Base-by-base conservation (phyloP, 2,329 filamentous ascomycete species). In the Fusarium siculi region DNA sequence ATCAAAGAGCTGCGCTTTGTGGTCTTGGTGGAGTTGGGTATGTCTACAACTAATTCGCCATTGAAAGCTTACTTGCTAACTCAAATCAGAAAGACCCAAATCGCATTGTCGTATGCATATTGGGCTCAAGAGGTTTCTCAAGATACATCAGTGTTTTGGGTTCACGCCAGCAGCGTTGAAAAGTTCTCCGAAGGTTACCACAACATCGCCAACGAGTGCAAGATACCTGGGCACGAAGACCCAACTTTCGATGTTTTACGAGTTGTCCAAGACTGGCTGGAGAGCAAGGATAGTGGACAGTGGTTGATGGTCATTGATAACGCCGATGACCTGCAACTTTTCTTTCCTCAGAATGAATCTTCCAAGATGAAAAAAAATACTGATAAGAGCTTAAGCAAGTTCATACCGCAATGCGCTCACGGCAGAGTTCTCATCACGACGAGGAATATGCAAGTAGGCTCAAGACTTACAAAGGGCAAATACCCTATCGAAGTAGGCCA, bases 381-480 rank as follows among this genome's bases (percentile, higher is more conserved):
- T 0, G 47, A 44, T 0, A 55, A 40, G 1, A 40, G 11, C 9
- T 4, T 66, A 5, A 3, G 3, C 0, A n/a, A 52, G 42, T 67
- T 73, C 23, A 49, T 83, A n/a, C 81, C 81, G 0, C 71, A 81
- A 5, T 81, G 77, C 15, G 4, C 65, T 0, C 76, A 82, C 0
- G 81, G 81, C 5, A 70, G 74, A 1, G 43, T 81, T 16, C 75
- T 84, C 0, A 46, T 81, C 10, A 84, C 81, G 1, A 83, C 81
- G 0, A 77, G 81, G 34, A 81, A 82, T 28, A 80, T 80, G 57
- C 71, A 82, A 19, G 74, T 73, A 0, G 81, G 78, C 1, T 59
- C 64, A 2, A 69, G 63, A 23, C 67, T 83, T 6, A 66, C 65
- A 2, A 69, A 63, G 10, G 77, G 79, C 4, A 73, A 72, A 7